phyloP scores from a whole-genome alignment of 495 filamentous ascomycete genomes.

The Astrocystis sublimbata region DNA sequence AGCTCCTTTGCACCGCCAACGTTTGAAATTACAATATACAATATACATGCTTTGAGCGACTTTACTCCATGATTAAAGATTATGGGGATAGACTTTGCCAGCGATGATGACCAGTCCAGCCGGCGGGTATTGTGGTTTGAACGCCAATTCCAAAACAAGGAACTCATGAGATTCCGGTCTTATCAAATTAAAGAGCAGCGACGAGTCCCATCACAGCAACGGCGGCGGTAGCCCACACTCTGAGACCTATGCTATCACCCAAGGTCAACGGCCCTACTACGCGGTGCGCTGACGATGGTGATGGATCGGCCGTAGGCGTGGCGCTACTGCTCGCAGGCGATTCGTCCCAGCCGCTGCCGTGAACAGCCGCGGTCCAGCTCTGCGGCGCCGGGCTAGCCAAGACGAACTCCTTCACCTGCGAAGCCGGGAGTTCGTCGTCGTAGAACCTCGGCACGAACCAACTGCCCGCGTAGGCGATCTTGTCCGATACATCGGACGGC shows the following conservation, averaged over 20 bases:
- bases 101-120: no score
- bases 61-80: no score
- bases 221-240: background rate
- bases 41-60: no score
- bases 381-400: conserved; percentile 24
- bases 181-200: background rate
- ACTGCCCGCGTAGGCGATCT: conserved; percentile 10
- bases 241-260: background rate
- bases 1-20: no score
- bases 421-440: conserved; percentile 16
- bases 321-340: background rate
- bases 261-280: background rate
- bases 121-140: no score
- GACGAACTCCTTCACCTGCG: conserved; percentile 15
- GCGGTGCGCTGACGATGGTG: background rate
- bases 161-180: background rate
- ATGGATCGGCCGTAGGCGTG: background rate
- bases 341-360: conserved; percentile 5
- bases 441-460: conserved; percentile 25
- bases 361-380: conserved; percentile 25
- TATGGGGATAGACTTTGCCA: no score
- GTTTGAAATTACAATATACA: no score
- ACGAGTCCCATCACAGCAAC: background rate
- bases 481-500: conserved; percentile 18
- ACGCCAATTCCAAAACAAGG: background rate